Evolutionary conservation across 768 basidiomycete species (phyloP).

Genomic region (Auricularia sp.): DNA sequence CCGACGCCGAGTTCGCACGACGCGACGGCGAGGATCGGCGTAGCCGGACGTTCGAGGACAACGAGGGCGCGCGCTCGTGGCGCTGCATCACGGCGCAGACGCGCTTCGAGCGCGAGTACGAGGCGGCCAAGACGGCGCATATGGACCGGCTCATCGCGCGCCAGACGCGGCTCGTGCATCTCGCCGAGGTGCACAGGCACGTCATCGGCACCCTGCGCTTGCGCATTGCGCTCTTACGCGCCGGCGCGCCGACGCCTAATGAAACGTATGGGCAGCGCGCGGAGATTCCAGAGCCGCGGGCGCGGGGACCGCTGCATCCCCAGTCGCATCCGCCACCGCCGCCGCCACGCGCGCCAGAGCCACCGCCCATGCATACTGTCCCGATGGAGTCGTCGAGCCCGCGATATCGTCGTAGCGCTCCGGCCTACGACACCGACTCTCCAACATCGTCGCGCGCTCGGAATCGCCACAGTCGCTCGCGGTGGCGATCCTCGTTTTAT

Average conservation of each 20-base stretch:
- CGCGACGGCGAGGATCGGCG: background rate
- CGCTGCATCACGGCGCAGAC: background rate
- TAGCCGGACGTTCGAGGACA: background rate
- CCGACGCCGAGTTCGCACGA: background rate
- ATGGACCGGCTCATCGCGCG: background rate
- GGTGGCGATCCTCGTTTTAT: background rate
- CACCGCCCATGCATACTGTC: background rate
- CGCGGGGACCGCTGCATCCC: background rate
- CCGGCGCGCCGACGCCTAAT: background rate
- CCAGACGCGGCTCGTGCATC: background rate
- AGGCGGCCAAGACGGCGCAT: background rate
- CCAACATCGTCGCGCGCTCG: background rate
- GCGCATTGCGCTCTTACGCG: background rate
- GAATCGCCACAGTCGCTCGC: background rate
- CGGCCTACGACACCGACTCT: background rate
- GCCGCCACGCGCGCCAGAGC: background rate
- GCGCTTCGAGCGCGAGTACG: background rate
- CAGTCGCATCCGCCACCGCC: background rate
- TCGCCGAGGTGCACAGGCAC: background rate
- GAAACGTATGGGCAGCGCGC: background rate
- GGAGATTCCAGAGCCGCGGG: background rate
- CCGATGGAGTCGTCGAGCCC: background rate
- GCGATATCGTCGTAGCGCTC: background rate
- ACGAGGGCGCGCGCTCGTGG: background rate
- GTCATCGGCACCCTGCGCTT: background rate